A percentile compares a stretch with the other conserved stretches of the same genome.
Conservation (phyloP, 306 rosid species). For the Pyrus communis region DNA sequence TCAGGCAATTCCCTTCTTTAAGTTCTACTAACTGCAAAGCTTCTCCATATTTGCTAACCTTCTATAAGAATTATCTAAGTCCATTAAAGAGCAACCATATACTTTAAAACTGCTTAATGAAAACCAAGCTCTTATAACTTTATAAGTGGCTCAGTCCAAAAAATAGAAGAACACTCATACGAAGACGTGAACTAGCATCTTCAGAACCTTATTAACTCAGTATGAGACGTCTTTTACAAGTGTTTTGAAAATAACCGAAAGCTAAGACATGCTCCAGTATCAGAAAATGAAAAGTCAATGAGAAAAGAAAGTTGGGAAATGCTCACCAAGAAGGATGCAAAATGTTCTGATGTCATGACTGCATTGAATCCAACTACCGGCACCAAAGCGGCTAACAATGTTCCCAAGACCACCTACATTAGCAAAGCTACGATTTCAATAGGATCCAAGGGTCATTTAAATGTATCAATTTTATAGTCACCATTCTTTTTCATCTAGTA, state of each 20-base stretch:
- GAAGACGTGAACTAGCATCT: neutral
- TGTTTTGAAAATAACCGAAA: neutral
- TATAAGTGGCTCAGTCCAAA: neutral
- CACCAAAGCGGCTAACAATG: conserved; percentile 83
- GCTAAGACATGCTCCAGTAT: neutral
- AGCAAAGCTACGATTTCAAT: conserved; percentile 18
- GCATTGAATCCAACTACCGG: conserved; percentile 99
- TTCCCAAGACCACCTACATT: conserved; percentile 84
- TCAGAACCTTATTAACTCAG: neutral
- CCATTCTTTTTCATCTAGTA: neutral
- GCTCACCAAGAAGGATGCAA: conserved; percentile 93
- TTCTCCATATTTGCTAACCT: neutral
- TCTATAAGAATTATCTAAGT: neutral
- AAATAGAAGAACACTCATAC: too few relatives aligned
- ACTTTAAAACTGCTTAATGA: neutral
- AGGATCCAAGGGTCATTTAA: conserved; percentile 10
- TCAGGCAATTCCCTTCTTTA: neutral
- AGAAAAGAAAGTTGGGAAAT: neutral
- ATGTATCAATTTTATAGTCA: too few relatives aligned
- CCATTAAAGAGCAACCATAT: neutral
- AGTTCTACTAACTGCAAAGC: neutral
- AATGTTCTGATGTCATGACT: conserved; percentile 96
- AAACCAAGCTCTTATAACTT: neutral
- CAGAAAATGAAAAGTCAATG: neutral
- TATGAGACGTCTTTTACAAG: neutral